Percentiles rank a stretch among this genome's conserved stretches.
phyloP scores from a whole-genome alignment of 2,329 filamentous ascomycete genomes.

The Calonectria montana region DNA sequence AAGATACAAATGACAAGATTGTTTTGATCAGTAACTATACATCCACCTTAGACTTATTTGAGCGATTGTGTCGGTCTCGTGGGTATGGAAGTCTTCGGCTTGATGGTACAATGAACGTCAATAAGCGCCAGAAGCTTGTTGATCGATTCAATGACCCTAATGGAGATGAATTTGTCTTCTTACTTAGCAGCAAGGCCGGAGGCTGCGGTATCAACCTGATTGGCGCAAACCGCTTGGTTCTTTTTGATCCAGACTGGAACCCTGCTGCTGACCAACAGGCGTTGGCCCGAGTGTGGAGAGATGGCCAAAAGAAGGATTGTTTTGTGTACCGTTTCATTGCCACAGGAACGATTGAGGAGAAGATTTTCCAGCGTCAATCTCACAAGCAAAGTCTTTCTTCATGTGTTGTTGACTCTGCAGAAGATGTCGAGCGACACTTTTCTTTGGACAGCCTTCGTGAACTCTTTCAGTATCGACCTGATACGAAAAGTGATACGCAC shows the following conservation, averaged over 20 bases:
- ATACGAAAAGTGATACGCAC: slow-evolving; percentile 92
- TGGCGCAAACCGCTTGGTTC: slow-evolving; percentile 90
- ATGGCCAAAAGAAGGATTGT: slow-evolving; percentile 98
- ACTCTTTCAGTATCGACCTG: slow-evolving; percentile 89
- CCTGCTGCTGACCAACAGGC: slow-evolving; percentile 98
- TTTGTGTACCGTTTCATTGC: slow-evolving; percentile 99
- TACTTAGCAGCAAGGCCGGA: slow-evolving; percentile 96
- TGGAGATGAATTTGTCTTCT: slow-evolving; percentile 90
- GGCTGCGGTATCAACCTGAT: slow-evolving; percentile 97
- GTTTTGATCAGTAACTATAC: slow-evolving; percentile 99
- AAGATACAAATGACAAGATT: slow-evolving; percentile 99
- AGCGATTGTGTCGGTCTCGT: slow-evolving; percentile 86
- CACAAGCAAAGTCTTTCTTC: slow-evolving; percentile 98
- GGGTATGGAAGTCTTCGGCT: slow-evolving; percentile 88
- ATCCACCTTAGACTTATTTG: slow-evolving; percentile 93
- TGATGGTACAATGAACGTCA: slow-evolving; percentile 97
- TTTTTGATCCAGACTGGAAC: slow-evolving; percentile 99
- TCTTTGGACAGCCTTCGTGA: slow-evolving; percentile 90
- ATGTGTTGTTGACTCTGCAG: slow-evolving; percentile 94
- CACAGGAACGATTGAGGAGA: slow-evolving; percentile 97
- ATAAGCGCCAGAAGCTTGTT: slow-evolving; percentile 95
- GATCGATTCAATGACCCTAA: slow-evolving; percentile 97
- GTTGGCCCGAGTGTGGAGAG: slow-evolving; percentile 96
- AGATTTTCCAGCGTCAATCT: slow-evolving; percentile 98
- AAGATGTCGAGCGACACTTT: slow-evolving; percentile 98